A percentile compares a stretch with the other conserved stretches of the same genome.
Conservation (phyloP, 352 stramenopile species). For the Phytophthora sojae region DNA sequence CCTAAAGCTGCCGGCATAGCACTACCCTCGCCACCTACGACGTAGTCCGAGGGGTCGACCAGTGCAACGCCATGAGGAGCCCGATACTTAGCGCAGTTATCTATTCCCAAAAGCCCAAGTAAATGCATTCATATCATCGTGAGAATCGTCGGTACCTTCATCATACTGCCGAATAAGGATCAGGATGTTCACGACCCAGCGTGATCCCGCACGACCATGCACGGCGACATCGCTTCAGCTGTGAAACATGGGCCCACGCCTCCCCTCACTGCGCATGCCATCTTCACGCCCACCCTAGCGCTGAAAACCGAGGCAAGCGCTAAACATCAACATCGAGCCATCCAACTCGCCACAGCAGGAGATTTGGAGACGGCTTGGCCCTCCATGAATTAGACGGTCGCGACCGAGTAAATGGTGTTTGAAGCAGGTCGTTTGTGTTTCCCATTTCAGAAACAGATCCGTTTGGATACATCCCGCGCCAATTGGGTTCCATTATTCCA, state of each 20-base stretch:
- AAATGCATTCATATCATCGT: not conserved
- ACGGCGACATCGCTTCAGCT: not conserved
- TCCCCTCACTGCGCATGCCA: not conserved
- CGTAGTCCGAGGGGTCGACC: too few relatives aligned
- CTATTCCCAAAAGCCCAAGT: too few relatives aligned
- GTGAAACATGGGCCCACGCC: not conserved
- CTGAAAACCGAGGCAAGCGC: not conserved
- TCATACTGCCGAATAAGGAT: not conserved
- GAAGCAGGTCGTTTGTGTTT: not conserved
- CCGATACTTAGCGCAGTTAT: too few relatives aligned
- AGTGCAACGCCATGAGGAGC: too few relatives aligned
- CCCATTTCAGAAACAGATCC: not conserved
- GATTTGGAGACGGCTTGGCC: not conserved
- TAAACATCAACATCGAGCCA: not conserved
- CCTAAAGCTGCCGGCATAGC: too few relatives aligned
- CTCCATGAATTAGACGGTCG: not conserved
- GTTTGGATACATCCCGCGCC: not conserved
- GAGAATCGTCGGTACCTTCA: not conserved
- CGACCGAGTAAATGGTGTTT: not conserved
- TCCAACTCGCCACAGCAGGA: not conserved
- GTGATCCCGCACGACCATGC: constrained; percentile 1
- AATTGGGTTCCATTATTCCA: not conserved
- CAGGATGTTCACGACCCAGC: not conserved
- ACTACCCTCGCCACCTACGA: too few relatives aligned
- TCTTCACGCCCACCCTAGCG: not conserved